Percentiles rank a stretch among this genome's conserved stretches.
phyloP scores from a whole-genome alignment of 2,329 filamentous ascomycete genomes.

The Colletotrichum nymphaeae region DNA sequence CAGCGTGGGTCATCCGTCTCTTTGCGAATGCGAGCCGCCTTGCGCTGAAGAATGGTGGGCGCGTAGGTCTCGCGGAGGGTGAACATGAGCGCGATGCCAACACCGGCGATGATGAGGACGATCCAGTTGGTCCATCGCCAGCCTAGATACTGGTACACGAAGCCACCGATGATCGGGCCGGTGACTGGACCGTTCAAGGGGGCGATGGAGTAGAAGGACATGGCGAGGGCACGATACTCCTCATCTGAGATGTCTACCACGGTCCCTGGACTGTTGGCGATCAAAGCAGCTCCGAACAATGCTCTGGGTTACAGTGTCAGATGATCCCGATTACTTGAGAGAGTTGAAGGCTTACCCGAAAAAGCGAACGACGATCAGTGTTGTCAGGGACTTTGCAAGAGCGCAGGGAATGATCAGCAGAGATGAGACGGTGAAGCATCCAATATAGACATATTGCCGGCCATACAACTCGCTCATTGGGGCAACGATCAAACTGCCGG shows the following conservation, averaged over 20 bases:
- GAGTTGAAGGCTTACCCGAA: conserved; percentile 64
- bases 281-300: conserved; percentile 81
- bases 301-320: conserved; percentile 9
- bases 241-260: conserved; percentile 87
- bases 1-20: conserved; percentile 78
- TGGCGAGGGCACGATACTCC: conserved; percentile 82
- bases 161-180: conserved; percentile 80
- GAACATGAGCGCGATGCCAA: conserved; percentile 68
- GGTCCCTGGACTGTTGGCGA: conserved; percentile 85
- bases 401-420: conserved; percentile 79
- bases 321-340: conserved; percentile 36
- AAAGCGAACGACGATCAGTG: conserved; percentile 79
- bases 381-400: conserved; percentile 73
- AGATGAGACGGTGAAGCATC: conserved; percentile 72
- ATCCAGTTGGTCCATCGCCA: conserved; percentile 94
- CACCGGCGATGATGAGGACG: conserved; percentile 76
- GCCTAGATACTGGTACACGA: conserved; percentile 79
- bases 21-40: conserved; percentile 72
- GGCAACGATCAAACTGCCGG: conserved; percentile 78
- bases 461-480: conserved; percentile 80
- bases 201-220: conserved; percentile 85
- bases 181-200: conserved; percentile 80
- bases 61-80: conserved; percentile 81
- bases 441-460: conserved; percentile 75
- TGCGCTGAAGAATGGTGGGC: conserved; percentile 75